Evolutionary conservation across 2,329 filamentous ascomycete genomes (phyloP).

Genomic region (Aspergillus puulaauensis): DNA sequence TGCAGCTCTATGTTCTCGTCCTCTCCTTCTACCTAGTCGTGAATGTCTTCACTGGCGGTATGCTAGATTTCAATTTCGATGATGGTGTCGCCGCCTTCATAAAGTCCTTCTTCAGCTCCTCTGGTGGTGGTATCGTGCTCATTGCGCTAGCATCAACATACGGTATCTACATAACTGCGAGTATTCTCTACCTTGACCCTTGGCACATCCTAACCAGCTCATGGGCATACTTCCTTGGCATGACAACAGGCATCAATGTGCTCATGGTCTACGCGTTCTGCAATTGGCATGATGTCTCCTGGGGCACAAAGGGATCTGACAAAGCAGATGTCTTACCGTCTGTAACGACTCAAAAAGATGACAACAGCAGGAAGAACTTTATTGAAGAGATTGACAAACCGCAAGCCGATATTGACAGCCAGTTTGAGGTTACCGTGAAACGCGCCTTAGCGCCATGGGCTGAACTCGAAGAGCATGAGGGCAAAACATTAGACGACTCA

Average conservation of each 20-base stretch:
- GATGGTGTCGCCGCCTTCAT: conserved; percentile 66
- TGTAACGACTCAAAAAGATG: conserved; percentile 72
- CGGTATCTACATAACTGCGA: conserved; percentile 93
- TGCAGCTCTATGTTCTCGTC: conserved; percentile 88
- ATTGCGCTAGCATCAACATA: conserved; percentile 92
- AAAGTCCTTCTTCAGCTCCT: conserved; percentile 75
- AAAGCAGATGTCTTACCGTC: conserved; percentile 85
- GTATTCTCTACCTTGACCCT: conserved; percentile 95
- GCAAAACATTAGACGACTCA: conserved; percentile 84
- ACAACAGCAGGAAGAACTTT: conserved; percentile 69
- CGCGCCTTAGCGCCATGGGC: conserved; percentile 66
- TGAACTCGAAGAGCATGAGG: conserved; percentile 71
- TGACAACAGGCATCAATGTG: conserved; percentile 98
- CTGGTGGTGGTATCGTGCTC: conserved; percentile 79
- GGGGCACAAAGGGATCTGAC: conserved; percentile 96
- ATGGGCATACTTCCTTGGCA: conserved; percentile 85
- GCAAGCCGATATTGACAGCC: conserved; percentile 95
- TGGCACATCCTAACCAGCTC: conserved; percentile 99
- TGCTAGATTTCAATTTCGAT: conserved; percentile 62
- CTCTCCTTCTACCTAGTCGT: conserved; percentile 85
- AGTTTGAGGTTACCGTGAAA: conserved; percentile 94
- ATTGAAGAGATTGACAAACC: conserved; percentile 96
- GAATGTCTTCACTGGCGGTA: conserved; percentile 67
- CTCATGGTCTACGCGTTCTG: conserved; percentile 99
- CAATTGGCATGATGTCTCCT: conserved; percentile 99